These are phyloP conservation scores for Myxozyma monticola DNA, from an alignment of 805 yeast species.

Conservation along the genomic window DNA sequence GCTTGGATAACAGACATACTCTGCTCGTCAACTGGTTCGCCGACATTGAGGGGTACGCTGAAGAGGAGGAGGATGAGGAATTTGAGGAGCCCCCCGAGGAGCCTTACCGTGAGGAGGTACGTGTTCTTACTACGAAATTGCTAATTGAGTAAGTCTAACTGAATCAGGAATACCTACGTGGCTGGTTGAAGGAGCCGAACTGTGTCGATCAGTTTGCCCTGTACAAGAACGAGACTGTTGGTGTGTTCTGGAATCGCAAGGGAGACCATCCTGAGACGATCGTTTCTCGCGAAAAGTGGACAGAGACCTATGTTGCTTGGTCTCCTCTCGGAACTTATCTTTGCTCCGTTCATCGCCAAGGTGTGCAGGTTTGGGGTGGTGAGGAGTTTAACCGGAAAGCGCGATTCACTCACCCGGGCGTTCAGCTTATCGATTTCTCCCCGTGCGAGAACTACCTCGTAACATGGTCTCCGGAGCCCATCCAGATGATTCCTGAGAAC, in stretches of 20 bases:
- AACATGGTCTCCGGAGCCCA: conserved; percentile 85
- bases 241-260: conserved; percentile 82
- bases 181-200: conserved; percentile 86
- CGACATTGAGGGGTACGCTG: conserved; percentile 78
- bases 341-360: conserved; percentile 87
- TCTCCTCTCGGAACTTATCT: conserved; percentile 92
- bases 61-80: conserved; percentile 53
- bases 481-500: conserved; percentile 64
- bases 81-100: conserved; percentile 73
- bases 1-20: conserved; percentile 90
- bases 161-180: conserved; percentile 66
- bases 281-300: conserved; percentile 77
- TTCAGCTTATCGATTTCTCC: conserved; percentile 84
- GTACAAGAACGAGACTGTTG: conserved; percentile 77
- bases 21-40: conserved; percentile 76
- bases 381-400: conserved; percentile 67
- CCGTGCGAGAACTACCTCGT: conserved; percentile 89
- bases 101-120: conserved; percentile 59
- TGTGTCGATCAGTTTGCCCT: conserved; percentile 89
- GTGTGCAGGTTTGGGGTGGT: conserved; percentile 97
- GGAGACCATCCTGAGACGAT: conserved; percentile 70
- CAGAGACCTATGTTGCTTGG: conserved; percentile 82
- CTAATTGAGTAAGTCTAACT: neutral
- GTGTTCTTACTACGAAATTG: neutral
- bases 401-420: conserved; percentile 85